phyloP scores from a whole-genome alignment of 169 alveolate species.

The Plasmodium ovale region DNA sequence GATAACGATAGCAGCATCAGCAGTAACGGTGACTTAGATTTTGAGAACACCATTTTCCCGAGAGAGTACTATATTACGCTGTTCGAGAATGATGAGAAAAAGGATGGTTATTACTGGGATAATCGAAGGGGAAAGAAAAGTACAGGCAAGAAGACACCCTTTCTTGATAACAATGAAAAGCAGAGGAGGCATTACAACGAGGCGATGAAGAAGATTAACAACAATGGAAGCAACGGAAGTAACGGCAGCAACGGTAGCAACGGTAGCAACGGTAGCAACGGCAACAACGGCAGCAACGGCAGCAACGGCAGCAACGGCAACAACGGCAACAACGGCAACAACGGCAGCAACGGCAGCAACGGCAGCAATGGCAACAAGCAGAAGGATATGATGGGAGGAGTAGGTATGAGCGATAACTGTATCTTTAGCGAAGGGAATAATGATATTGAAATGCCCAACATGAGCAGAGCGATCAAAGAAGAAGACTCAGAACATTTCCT shows the following conservation, averaged over 20 bases:
- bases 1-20: not conserved
- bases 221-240: not conserved
- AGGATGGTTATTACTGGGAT: slow-evolving; percentile 39
- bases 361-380: too few relatives aligned
- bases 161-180: slow-evolving; percentile 20
- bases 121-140: slow-evolving; percentile 30
- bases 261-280: not conserved
- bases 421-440: too few relatives aligned
- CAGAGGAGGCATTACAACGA: slow-evolving; percentile 44
- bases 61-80: slow-evolving; percentile 60
- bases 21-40: slow-evolving; percentile 15
- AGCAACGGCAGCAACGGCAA: too few relatives aligned
- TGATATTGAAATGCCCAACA: too few relatives aligned
- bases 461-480: too few relatives aligned
- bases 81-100: slow-evolving; percentile 73
- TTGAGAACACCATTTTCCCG: slow-evolving; percentile 43
- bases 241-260: not conserved
- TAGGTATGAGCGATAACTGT: too few relatives aligned
- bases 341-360: too few relatives aligned
- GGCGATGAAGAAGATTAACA: slow-evolving; percentile 33
- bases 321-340: too few relatives aligned
- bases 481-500: too few relatives aligned
- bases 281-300: not conserved
- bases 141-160: not conserved
- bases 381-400: too few relatives aligned